Percentiles rank a stretch among this genome's conserved stretches.
These are phyloP conservation scores for Colletotrichum sp. DNA, from an alignment of 2,329 filamentous ascomycete species.

Conservation along the genomic window DNA sequence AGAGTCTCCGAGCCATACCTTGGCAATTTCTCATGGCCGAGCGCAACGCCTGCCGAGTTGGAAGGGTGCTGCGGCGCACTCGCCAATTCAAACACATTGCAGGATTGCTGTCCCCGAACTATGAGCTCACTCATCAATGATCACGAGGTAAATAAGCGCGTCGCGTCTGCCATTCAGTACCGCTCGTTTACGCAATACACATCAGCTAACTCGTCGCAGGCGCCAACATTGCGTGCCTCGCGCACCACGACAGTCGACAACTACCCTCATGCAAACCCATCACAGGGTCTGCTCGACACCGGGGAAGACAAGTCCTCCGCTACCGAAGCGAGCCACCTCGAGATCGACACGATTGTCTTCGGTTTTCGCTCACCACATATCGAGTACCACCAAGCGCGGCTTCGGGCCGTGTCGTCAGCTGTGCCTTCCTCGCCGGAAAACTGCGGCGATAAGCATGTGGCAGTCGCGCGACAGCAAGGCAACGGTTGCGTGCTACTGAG, in stretches of 20 bases:
- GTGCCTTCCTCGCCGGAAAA: constrained; percentile 49
- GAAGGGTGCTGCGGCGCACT: not conserved
- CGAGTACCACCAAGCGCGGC: constrained; percentile 31
- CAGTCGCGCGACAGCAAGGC: not conserved
- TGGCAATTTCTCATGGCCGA: fast-evolving
- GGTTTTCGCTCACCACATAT: constrained; percentile 50
- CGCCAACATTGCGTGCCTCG: not conserved
- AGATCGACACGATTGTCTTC: constrained; percentile 57
- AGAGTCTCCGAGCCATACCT: not conserved
- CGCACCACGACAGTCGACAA: not conserved
- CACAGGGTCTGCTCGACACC: constrained; percentile 47
- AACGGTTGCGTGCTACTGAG: not conserved
- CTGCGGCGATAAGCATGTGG: constrained; percentile 51
- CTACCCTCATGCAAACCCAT: constrained; percentile 21
- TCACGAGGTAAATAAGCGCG: not conserved
- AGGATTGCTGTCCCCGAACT: fast-evolving
- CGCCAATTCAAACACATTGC: not conserved
- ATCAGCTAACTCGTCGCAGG: not conserved
- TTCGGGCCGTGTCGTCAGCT: constrained; percentile 42
- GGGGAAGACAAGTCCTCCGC: constrained; percentile 45
- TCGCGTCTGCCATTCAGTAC: not conserved
- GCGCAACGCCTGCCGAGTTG: not conserved
- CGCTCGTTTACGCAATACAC: not conserved
- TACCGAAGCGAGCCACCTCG: constrained; percentile 44
- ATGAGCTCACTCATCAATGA: not conserved